These are phyloP conservation scores for Xylariaceae sp. DNA, from an alignment of 2,329 filamentous ascomycete species.

Conservation along the genomic window DNA sequence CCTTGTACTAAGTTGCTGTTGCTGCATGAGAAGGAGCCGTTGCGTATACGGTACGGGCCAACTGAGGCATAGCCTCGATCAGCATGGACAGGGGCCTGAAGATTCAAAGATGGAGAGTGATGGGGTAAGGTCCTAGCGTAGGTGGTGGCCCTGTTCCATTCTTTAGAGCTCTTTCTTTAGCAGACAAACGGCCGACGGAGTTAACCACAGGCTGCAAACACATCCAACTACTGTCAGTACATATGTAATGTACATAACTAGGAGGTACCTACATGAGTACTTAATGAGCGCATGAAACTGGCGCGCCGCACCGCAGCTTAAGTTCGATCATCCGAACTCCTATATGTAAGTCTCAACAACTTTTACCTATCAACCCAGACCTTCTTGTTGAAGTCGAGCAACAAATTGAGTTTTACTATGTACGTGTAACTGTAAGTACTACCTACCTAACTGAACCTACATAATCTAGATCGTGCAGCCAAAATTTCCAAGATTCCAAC, in stretches of 20 bases:
- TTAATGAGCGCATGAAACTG: too few species aligned
- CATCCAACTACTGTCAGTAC: too few species aligned
- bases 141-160: neutral
- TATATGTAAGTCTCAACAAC: too few species aligned
- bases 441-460: neutral
- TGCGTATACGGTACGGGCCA: neutral
- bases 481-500: neutral
- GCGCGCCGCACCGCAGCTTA: too few species aligned
- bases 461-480: neutral
- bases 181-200: neutral
- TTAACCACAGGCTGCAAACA: neutral
- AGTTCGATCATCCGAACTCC: neutral
- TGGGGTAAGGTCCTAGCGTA: neutral
- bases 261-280: neutral
- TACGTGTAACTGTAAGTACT: neutral
- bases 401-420: neutral
- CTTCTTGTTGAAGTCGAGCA: neutral
- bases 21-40: neutral
- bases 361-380: neutral
- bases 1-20: conserved; percentile 11
- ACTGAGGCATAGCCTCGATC: neutral
- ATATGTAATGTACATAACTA: too few species aligned
- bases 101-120: neutral
- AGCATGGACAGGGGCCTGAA: neutral
- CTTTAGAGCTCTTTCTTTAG: neutral